Evolutionary conservation across 164 flowering plant genomes (phyloP), one percentile per base, ranked within the genome.

Genomic region (Malania oleifera): DNA sequence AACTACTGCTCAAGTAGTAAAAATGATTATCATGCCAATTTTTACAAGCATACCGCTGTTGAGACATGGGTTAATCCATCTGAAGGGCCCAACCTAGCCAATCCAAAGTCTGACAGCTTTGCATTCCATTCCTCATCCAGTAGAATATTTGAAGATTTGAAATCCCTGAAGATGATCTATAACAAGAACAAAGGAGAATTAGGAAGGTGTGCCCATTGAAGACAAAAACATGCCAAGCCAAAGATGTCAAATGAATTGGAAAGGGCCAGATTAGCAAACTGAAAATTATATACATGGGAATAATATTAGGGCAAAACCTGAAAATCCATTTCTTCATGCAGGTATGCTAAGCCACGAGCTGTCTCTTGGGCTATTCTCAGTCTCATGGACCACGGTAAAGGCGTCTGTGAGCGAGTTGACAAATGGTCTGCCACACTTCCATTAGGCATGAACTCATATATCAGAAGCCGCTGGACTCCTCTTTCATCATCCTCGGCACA

Each of bases 401-500:
- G 54, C 44, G 68, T 59, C 6, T 62, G 29, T 10, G 88, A 81
- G 20, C 73, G 77, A 47, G 53, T 9, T 17, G 88, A 81, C 64
- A 93, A 70, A 76, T 93, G 93, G 71, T 84, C 73, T 37, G 80
- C 95, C 18, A 93, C 92, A 49, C 99, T 90, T 70, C 83, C 67
- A 26, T 89, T 85, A 22, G 91, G 86, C 95, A 93, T 83, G 48
- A 67, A 90, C 61, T 93, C 95, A 65, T 93, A 93, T 11, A 90
- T 52, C 41, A 93, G 70, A 65, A 90, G 85, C 68, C 95, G 70
- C 51, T 93, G 99, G 22, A 85, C 85, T 57, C 99, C 99, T 74
- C 99, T 80, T 65, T 93, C 99, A 62, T 88, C 97, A 59, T 82
- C 87, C 28, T 93, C 97, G 6, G 95, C 96, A 65, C 99, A 93